Evolutionary conservation across 768 basidiomycete genomes (phyloP), one percentile per base, ranked within the genome.

Genomic region (Lanmaoa pseudosensibilis): DNA sequence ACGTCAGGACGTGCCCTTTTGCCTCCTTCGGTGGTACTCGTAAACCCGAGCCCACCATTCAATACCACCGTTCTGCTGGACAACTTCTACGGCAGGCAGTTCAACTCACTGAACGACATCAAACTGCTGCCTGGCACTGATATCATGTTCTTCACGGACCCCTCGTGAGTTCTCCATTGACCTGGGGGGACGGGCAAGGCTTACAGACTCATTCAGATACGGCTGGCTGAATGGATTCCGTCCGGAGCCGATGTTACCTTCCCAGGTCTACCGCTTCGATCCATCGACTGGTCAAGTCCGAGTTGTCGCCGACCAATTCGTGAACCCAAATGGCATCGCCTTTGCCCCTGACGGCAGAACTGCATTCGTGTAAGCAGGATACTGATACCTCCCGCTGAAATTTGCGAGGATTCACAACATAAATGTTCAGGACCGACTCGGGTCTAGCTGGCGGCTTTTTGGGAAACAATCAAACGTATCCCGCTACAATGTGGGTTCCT

Each of bases 91-190:
- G 90, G 90, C 2, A 77, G 90, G 8, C 89, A 90, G 60, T 92
- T 91, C 75, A 91, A 89, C 69, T 90, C 90, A 1, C 68, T 92
- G 38, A 91, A 92, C 69, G 91, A 94, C 61, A 77, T 87, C 54
- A 90, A 87, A 61, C 75, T 90, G 1, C 85, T 90, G 52, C 88
- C 87, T 1, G 71, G 71, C 18, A 86, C 80, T 54, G 83, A 83
- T 37, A 81, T 81, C 43, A 59, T 92, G 5, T 91, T 87, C 73
- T 91, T 93, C 71, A 92, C 90, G 0, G 91, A 92, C 62, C 77
- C 79, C 11, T 74, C 76, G 82, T 90, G 73, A 43, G 82, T 78
- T 11, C n/a, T 27, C 33, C 2, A 1, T 40, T 10, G n/a, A n/a
- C 2, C 7, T 21, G 10, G 16, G 9, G 25, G 9, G 16, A 27